Evolutionary conservation across 2,329 filamentous ascomycete genomes (phyloP).

Genomic region (Fusarium sp.): DNA sequence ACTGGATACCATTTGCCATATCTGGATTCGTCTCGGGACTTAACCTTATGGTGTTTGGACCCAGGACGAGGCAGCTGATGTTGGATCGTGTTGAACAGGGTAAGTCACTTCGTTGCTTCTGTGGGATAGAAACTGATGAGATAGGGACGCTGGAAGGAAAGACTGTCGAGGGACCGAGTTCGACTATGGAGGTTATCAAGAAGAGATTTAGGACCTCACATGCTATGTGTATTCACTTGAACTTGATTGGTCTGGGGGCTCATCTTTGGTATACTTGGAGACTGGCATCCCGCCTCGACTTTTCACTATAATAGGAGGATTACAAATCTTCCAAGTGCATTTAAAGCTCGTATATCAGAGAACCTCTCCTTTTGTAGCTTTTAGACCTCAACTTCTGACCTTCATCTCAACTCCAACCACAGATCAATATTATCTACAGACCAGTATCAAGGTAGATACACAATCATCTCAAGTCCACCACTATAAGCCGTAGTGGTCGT

Average conservation of each 20-base stretch:
- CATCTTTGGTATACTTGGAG: slow-evolving; percentile 46
- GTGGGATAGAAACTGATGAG: not conserved
- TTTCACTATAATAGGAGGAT: not conserved
- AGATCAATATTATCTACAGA: not conserved
- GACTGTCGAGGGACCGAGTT: slow-evolving; percentile 10
- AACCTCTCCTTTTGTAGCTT: not conserved
- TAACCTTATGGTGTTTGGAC: slow-evolving; percentile 51
- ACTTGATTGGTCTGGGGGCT: slow-evolving; percentile 48
- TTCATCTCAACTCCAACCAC: slow-evolving; percentile 28
- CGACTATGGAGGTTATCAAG: slow-evolving; percentile 34
- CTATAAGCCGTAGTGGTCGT: slow-evolving; percentile 48
- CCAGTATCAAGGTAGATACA: slow-evolving; percentile 25
- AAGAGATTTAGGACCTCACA: slow-evolving; percentile 48
- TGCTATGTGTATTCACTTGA: slow-evolving; percentile 55
- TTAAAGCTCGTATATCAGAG: not conserved
- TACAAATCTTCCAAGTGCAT: not conserved
- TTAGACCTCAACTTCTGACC: not conserved
- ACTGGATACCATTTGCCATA: slow-evolving; percentile 49
- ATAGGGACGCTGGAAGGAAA: slow-evolving; percentile 26
- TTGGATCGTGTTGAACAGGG: slow-evolving; percentile 41
- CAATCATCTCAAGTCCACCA: slow-evolving; percentile 45
- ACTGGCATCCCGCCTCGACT: slow-evolving; percentile 33
- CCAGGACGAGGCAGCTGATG: slow-evolving; percentile 45
- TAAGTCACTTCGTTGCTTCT: not conserved
- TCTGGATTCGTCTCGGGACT: slow-evolving; percentile 44